phyloP scores from a whole-genome alignment of 495 filamentous ascomycete species.

The Pyrenopolyporus hunteri region DNA sequence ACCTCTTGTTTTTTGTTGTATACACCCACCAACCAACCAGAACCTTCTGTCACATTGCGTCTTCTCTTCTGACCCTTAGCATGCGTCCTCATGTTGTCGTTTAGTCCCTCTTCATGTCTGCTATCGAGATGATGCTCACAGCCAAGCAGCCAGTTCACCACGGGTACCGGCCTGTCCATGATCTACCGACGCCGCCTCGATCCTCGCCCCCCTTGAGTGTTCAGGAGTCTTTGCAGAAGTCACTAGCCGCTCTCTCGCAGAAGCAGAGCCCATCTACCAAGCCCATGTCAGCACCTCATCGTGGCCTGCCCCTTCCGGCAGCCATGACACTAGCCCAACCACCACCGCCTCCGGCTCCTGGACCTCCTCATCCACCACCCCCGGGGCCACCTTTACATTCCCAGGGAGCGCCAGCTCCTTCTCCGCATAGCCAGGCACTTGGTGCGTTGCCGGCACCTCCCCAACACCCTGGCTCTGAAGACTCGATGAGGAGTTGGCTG shows the following conservation, averaged over 20 bases:
- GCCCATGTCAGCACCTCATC: conserved; percentile 75
- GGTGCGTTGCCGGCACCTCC: conserved; percentile 73
- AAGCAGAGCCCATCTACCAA: conserved; percentile 51
- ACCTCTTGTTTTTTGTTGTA: conserved; percentile 44
- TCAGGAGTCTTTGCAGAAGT: conserved; percentile 56
- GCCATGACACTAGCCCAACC: conserved; percentile 69
- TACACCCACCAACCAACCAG: conserved; percentile 28
- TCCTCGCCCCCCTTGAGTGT: conserved; percentile 63
- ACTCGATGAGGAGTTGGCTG: conserved; percentile 83
- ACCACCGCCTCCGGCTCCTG: conserved; percentile 43
- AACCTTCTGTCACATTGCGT: conserved; percentile 18
- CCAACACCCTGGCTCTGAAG: conserved; percentile 74
- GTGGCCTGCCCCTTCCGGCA: conserved; percentile 75
- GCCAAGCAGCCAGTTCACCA: conserved; percentile 69
- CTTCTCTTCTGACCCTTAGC: conserved; percentile 26
- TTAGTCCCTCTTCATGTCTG: conserved; percentile 37
- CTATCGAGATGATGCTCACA: conserved; percentile 66
- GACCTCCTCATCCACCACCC: conserved; percentile 47
- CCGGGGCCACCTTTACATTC: conserved; percentile 45
- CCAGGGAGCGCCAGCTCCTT: conserved; percentile 42
- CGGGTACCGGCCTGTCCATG: conserved; percentile 72
- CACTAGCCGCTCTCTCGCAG: conserved; percentile 46
- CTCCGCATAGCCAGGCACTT: conserved; percentile 50
- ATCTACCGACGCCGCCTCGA: conserved; percentile 68
- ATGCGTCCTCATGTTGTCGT: conserved; percentile 31